A percentile compares a stretch with the other conserved stretches of the same genome.
These are phyloP conservation scores for Colletotrichum cordylinicola DNA, from an alignment of 2,329 filamentous ascomycete species.

Conservation along the genomic window DNA sequence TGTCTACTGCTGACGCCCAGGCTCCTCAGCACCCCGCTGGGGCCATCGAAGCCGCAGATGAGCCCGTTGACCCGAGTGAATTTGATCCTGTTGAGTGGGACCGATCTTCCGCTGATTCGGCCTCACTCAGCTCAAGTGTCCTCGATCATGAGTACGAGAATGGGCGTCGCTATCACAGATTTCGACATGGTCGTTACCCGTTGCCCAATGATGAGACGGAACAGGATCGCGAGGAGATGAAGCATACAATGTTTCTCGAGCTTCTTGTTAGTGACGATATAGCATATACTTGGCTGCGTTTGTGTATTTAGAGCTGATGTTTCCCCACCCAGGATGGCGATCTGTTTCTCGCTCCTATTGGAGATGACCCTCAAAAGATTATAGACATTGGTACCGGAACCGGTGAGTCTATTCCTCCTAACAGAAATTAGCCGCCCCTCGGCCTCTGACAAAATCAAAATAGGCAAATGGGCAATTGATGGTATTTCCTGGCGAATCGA, in stretches of 20 bases:
- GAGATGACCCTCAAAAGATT: constrained; percentile 45
- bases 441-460: neutral
- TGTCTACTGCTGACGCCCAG: neutral
- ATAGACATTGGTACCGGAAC: constrained; percentile 57
- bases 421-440: neutral
- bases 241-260: constrained; percentile 51
- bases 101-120: constrained; percentile 31
- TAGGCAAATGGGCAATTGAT: constrained; percentile 60
- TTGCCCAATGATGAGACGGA: constrained; percentile 52
- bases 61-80: constrained; percentile 4
- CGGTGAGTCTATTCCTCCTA: constrained; percentile 31
- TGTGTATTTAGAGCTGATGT: neutral
- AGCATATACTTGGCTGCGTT: neutral
- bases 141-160: constrained; percentile 46
- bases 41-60: neutral
- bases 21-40: neutral
- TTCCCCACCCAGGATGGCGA: constrained; percentile 35
- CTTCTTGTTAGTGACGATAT: constrained; percentile 34
- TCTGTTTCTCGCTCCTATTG: constrained; percentile 46
- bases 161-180: constrained; percentile 47
- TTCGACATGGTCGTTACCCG: constrained; percentile 47
- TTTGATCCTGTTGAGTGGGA: constrained; percentile 25
- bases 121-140: constrained; percentile 38
- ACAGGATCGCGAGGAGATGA: constrained; percentile 50
- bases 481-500: constrained; percentile 4